Conservation (phyloP, 2,329 filamentous ascomycete species). For the Orbilia oligospora region DNA sequence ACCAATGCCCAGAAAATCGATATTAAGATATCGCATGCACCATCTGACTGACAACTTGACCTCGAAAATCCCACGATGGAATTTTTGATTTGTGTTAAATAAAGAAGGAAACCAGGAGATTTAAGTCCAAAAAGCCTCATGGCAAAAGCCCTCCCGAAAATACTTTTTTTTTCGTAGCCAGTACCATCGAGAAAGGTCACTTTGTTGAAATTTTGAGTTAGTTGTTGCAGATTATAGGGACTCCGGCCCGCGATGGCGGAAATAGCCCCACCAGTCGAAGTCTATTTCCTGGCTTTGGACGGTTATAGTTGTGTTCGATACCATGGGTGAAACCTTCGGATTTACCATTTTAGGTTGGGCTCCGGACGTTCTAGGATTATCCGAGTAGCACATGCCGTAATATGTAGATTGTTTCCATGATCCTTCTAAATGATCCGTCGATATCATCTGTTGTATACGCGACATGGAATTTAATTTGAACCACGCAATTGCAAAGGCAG, state of each 20-base stretch:
- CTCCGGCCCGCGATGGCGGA: slow-evolving; percentile 53
- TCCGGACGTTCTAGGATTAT: neutral
- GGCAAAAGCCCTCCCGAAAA: no score
- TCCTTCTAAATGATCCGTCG: neutral
- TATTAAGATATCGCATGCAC: no score
- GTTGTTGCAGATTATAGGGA: slow-evolving; percentile 9
- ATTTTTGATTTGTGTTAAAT: no score
- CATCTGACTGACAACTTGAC: neutral
- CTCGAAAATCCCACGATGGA: no score
- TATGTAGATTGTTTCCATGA: neutral
- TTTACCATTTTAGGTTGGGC: neutral
- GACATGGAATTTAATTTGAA: no score
- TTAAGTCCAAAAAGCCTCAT: no score
- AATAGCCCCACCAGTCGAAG: slow-evolving; percentile 24
- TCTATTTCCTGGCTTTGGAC: slow-evolving; percentile 21
- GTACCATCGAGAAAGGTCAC: neutral
- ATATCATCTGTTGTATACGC: neutral
- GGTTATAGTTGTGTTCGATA: neutral
- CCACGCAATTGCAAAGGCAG: no score
- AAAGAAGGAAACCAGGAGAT: no score
- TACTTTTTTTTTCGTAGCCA: neutral
- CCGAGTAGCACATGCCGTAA: neutral
- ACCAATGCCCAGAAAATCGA: no score
- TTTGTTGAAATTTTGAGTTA: neutral
- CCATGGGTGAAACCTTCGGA: slow-evolving; percentile 25